Percentiles rank a stretch among this genome's conserved stretches.
These are phyloP conservation scores for Phytophthora vignae DNA, from an alignment of 352 stramenopile species.

Conservation along the genomic window DNA sequence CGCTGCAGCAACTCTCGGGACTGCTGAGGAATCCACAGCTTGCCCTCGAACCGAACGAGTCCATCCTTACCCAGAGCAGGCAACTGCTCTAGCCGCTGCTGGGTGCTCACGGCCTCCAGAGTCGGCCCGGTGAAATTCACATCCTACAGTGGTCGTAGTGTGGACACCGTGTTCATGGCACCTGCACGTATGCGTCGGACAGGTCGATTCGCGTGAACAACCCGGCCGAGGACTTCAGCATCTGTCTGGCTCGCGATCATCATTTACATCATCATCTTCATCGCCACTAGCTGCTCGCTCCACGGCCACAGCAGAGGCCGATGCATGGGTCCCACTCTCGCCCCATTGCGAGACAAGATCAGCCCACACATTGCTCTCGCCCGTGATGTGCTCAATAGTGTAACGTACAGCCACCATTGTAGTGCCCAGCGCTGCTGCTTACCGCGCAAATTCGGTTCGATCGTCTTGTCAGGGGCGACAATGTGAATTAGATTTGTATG, in stretches of 20 bases:
- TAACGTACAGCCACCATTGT: not conserved
- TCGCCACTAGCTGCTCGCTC: not conserved
- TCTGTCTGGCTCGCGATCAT: not conserved
- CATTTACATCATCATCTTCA: not conserved
- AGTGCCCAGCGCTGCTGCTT: not conserved
- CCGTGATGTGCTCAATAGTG: conserved; percentile 1
- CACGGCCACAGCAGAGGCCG: not conserved
- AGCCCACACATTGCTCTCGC: not conserved
- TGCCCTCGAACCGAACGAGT: not conserved
- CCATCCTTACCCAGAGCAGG: not conserved
- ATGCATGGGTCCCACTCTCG: not conserved
- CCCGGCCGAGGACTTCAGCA: not conserved
- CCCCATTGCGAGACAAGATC: not conserved
- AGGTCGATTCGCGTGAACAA: not conserved
- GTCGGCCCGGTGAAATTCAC: not conserved
- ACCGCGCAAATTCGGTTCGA: not conserved
- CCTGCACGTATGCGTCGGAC: not conserved
- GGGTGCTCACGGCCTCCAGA: not conserved
- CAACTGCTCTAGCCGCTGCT: not conserved
- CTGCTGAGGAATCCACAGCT: not conserved
- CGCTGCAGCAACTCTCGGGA: not conserved
- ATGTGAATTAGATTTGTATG: not conserved
- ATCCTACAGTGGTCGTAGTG: not conserved
- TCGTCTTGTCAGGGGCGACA: not conserved
- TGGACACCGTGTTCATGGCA: not conserved